Conservation (phyloP, 768 basidiomycete species). For the Tulasnella sp. region DNA sequence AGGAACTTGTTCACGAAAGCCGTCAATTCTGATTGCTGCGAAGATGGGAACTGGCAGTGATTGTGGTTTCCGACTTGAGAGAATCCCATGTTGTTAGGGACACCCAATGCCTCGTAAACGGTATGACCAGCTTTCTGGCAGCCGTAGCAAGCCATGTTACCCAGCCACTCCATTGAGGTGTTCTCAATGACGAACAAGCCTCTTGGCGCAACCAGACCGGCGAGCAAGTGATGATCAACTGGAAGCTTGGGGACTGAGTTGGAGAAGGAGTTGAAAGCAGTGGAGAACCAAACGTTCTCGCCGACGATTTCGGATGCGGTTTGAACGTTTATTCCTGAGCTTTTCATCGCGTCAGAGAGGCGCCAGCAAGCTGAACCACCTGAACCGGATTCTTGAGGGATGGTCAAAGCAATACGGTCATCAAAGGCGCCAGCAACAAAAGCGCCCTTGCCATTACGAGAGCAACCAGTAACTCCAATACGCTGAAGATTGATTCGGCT, state of each 20-base stretch:
- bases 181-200: constrained; percentile 42
- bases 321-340: constrained; percentile 35
- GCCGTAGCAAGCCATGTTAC: constrained; percentile 38
- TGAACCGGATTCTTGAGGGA: constrained; percentile 51
- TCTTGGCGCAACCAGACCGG: constrained; percentile 44
- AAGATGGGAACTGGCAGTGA: constrained; percentile 43
- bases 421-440: constrained; percentile 48
- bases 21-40: constrained; percentile 33
- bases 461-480: constrained; percentile 47
- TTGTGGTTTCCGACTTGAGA: constrained; percentile 41
- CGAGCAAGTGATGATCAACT: constrained; percentile 47
- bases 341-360: constrained; percentile 37
- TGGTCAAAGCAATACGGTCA: constrained; percentile 42
- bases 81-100: constrained; percentile 37
- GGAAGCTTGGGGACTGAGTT: constrained; percentile 37
- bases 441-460: constrained; percentile 49
- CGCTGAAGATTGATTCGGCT: constrained; percentile 37
- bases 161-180: constrained; percentile 43
- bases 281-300: constrained; percentile 53
- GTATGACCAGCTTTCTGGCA: constrained; percentile 39
- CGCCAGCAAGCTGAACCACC: constrained; percentile 51
- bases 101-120: constrained; percentile 40
- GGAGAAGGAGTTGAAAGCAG: constrained; percentile 36
- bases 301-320: constrained; percentile 44
- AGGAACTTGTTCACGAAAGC: constrained; percentile 48